phyloP scores from a whole-genome alignment of 176 grass and related monocot species.

The Hyparrhenia diplandra region DNA sequence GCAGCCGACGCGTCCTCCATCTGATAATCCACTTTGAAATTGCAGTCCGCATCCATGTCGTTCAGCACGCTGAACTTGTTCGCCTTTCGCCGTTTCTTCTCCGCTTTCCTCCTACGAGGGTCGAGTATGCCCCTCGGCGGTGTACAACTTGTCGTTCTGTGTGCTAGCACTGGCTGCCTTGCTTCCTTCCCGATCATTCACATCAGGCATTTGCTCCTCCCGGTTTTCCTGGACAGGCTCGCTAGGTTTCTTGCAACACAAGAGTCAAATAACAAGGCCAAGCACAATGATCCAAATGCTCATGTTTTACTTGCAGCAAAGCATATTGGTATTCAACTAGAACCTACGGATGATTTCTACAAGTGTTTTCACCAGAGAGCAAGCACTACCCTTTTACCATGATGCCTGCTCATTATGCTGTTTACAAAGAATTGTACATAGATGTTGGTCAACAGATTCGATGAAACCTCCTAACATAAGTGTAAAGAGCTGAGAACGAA shows the following conservation, averaged over 20 bases:
- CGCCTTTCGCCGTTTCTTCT: conserved; percentile 43
- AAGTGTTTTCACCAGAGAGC: background rate
- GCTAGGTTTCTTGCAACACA: conserved; percentile 22
- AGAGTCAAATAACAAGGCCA: background rate
- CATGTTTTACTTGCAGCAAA: background rate
- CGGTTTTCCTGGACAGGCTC: conserved; percentile 5
- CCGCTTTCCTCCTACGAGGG: conserved; percentile 60
- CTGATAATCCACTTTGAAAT: conserved; percentile 51
- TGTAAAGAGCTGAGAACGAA: background rate
- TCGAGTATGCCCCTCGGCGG: conserved; percentile 76
- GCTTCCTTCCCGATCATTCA: conserved; percentile 31
- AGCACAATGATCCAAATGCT: background rate
- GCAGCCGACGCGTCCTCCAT: conserved; percentile 37
- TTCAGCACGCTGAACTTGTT: conserved; percentile 33
- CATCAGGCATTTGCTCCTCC: conserved; percentile 51
- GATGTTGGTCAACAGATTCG: no score
- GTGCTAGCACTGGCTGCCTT: conserved; percentile 24
- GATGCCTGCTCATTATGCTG: background rate
- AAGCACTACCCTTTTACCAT: background rate
- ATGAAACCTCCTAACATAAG: no score
- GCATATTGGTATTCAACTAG: background rate
- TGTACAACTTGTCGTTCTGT: conserved; percentile 72
- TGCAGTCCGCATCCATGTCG: conserved; percentile 46
- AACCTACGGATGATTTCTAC: background rate
- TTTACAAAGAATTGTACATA: background rate